These are phyloP conservation scores for Penicillium manginii DNA, from an alignment of 495 filamentous ascomycete genomes.

Conservation along the genomic window DNA sequence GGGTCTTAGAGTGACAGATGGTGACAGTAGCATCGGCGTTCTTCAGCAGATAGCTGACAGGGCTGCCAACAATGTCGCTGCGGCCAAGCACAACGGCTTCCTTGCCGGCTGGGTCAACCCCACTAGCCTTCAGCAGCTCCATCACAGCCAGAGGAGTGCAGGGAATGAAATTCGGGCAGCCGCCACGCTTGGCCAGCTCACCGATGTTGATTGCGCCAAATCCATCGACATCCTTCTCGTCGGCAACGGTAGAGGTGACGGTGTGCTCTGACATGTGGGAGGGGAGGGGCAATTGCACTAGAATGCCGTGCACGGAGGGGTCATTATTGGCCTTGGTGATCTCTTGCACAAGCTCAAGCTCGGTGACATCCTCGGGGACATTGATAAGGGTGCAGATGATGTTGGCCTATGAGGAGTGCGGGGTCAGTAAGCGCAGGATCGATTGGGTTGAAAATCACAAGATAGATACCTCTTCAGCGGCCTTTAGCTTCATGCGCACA, in stretches of 20 bases:
- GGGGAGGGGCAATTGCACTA: slow-evolving; percentile 91
- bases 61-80: slow-evolving; percentile 96
- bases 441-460: slow-evolving; percentile 6
- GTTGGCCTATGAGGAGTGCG: slow-evolving; percentile 63
- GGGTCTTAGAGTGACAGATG: slow-evolving; percentile 88
- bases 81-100: slow-evolving; percentile 92
- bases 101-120: slow-evolving; percentile 83
- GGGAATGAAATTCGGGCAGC: slow-evolving; percentile 82
- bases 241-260: slow-evolving; percentile 85
- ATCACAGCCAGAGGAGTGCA: slow-evolving; percentile 98
- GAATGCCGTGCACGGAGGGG: slow-evolving; percentile 83
- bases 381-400: slow-evolving; percentile 86
- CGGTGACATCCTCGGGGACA: slow-evolving; percentile 77
- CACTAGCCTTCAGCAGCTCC: slow-evolving; percentile 82
- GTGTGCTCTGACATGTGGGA: slow-evolving; percentile 85
- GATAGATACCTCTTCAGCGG: slow-evolving; percentile 83
- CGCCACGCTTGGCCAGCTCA: slow-evolving; percentile 92
- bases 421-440: slow-evolving; percentile 14
- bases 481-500: slow-evolving; percentile 99
- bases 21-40: slow-evolving; percentile 97
- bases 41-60: slow-evolving; percentile 91
- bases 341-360: slow-evolving; percentile 81
- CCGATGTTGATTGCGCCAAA: slow-evolving; percentile 94
- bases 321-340: slow-evolving; percentile 86
- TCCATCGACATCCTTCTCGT: slow-evolving; percentile 97